phyloP scores from a whole-genome alignment of 2,329 filamentous ascomycete species.

The Juglanconis sp. region DNA sequence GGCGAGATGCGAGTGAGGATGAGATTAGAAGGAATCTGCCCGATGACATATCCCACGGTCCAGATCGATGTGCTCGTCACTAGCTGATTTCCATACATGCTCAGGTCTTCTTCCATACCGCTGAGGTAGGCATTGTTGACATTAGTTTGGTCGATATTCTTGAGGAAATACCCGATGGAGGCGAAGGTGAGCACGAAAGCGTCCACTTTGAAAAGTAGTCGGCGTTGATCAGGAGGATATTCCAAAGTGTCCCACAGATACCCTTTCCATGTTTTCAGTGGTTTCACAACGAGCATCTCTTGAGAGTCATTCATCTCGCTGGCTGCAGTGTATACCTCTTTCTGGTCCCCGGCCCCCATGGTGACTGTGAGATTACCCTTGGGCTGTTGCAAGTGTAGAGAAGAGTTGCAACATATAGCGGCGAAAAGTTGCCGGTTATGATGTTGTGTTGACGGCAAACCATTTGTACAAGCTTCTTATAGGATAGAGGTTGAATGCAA shows the following conservation, averaged over 20 bases:
- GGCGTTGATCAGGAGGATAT: slow-evolving; percentile 29
- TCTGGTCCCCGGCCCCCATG: background rate
- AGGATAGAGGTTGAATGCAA: background rate
- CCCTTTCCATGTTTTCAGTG: slow-evolving; percentile 32
- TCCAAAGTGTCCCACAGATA: slow-evolving; percentile 36
- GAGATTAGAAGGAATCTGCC: slow-evolving; percentile 25
- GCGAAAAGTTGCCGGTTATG: background rate
- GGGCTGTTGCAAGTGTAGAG: background rate
- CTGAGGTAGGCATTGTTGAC: slow-evolving; percentile 34
- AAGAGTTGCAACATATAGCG: background rate
- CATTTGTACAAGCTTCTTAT: background rate
- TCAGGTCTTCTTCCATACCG: slow-evolving; percentile 48
- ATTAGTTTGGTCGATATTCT: slow-evolving; percentile 37
- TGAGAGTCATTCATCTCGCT: slow-evolving; percentile 3
- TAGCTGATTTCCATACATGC: slow-evolving; percentile 27
- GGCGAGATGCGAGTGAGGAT: slow-evolving; percentile 24
- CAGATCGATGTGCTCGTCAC: slow-evolving; percentile 33
- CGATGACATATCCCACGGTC: slow-evolving; percentile 25
- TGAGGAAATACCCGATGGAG: slow-evolving; percentile 32
- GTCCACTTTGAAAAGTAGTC: slow-evolving; percentile 33
- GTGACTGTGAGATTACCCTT: background rate
- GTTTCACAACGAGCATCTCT: slow-evolving; percentile 19
- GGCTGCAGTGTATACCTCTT: background rate
- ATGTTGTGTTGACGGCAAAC: background rate
- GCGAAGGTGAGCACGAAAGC: slow-evolving; percentile 33